Base-by-base conservation (phyloP, 768 basidiomycete genomes). In the Mycena capillaripes region DNA sequence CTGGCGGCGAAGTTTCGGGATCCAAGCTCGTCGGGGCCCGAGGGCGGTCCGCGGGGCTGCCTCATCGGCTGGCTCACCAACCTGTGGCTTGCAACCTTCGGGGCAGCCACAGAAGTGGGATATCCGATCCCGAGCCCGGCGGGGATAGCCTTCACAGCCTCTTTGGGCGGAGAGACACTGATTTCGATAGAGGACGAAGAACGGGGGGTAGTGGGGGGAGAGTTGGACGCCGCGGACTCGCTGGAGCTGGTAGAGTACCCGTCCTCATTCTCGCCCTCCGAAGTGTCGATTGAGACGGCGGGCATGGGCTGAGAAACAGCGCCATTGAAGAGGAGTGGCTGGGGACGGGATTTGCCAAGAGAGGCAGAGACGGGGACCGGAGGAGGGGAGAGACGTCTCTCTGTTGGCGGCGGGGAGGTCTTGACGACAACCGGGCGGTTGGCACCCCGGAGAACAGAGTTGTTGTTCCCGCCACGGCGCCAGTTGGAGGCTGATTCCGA, bases 1-100 rank as follows among this genome's bases (percentile, higher is more conserved):
- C 95, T 90, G 30, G 91, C 91, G 7, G 95, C 95, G 85, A 96
- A 96, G 81, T 96, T 96, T 86, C 93, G 93, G 57, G 93, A 91
- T n/a, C 92, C 92, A 59, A 96, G 89, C 79, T 96, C 95, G 78
- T 96, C 95, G 70, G 91, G 89, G 79, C 93, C 93, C 23, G 93
- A 93, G 57, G 95, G 95, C 68, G 95, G 95, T 77, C 95, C 95
- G 71, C 91, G 90, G 77, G 95, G 95, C 86, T 96, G 95, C 82
- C 95, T 91, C 64, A 91, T 87, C 67, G 93, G 92, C 78, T 92
- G 91, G 81, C 91, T 93, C 70, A 85, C 86, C 82, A 92, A 78
- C 86, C 90, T 89, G 85, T 88, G 84, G 82, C 84, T 87, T 76
- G 83, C 82, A 82, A 80, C 59, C 52, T 71, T 69, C 76, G 76